Evolutionary conservation across 1,284 basidiomycete species (phyloP).

Genomic region (Flammula alnicola): DNA sequence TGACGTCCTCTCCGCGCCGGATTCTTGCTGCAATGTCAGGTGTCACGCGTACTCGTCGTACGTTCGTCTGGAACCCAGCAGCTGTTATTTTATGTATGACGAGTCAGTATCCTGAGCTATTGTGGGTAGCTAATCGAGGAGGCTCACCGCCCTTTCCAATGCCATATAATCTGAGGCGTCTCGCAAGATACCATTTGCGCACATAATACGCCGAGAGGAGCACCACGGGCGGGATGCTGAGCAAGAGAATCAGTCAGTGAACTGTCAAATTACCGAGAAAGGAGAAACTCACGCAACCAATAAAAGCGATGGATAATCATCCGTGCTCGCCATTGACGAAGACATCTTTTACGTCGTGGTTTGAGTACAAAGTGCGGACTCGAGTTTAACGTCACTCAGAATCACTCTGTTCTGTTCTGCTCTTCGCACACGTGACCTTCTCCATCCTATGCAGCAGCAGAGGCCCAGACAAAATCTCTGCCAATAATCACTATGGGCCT

Average conservation of each 20-base stretch:
- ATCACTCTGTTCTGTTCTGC: too few species aligned
- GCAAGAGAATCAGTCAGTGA: neutral
- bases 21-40: conserved; percentile 54
- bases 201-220: conserved; percentile 47
- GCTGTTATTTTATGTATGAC: conserved; percentile 38
- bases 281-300: conserved; percentile 41
- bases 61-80: conserved; percentile 55
- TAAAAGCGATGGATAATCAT: conserved; percentile 43
- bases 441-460: neutral
- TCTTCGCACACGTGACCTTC: neutral
- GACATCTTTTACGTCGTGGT: conserved; percentile 9
- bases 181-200: conserved; percentile 53
- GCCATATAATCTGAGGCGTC: conserved; percentile 46
- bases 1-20: conserved; percentile 51
- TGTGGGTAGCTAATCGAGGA: neutral
- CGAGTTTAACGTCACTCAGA: neutral
- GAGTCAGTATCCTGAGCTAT: neutral
- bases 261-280: neutral
- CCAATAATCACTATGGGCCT: neutral
- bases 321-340: conserved; percentile 10
- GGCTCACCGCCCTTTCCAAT: conserved; percentile 56
- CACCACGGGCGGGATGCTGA: conserved; percentile 47
- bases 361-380: neutral
- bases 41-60: conserved; percentile 49
- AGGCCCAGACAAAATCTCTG: too few species aligned